Evolutionary conservation across 495 filamentous ascomycete species (phyloP).

Genomic region (Penicillium bialowiezense): DNA sequence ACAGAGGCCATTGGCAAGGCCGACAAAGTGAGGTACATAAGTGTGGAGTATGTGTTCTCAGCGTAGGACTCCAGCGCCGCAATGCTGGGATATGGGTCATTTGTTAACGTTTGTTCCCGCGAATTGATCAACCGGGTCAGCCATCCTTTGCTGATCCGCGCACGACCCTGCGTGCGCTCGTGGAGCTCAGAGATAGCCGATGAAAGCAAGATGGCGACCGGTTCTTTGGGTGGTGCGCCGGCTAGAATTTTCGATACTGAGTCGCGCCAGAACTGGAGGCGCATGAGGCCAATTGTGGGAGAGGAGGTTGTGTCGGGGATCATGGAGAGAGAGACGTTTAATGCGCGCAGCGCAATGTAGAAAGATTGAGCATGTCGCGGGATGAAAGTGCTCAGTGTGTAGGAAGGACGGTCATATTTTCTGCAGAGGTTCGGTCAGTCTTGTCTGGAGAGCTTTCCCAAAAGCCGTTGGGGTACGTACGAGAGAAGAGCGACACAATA

Average conservation of each 20-base stretch:
- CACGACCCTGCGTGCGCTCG: slow-evolving; percentile 49
- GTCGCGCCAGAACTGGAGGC: slow-evolving; percentile 94
- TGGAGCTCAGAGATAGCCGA: slow-evolving; percentile 63
- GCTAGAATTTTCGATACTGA: slow-evolving; percentile 69
- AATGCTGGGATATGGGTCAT: slow-evolving; percentile 73
- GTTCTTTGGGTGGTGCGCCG: slow-evolving; percentile 79
- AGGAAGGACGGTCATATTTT: slow-evolving; percentile 82
- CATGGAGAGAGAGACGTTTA: slow-evolving; percentile 87
- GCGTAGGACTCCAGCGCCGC: slow-evolving; percentile 79
- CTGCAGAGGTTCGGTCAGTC: no score
- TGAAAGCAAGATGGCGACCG: slow-evolving; percentile 80
- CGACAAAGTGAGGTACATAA: slow-evolving; percentile 87
- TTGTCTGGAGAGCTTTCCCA: neutral
- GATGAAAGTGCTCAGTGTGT: slow-evolving; percentile 80
- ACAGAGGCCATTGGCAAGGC: slow-evolving; percentile 71
- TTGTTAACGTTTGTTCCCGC: slow-evolving; percentile 78
- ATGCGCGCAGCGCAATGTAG: slow-evolving; percentile 85
- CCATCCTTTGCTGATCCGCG: slow-evolving; percentile 74
- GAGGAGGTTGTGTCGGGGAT: slow-evolving; percentile 85
- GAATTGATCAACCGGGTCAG: slow-evolving; percentile 72
- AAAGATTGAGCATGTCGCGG: slow-evolving; percentile 67
- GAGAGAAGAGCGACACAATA: slow-evolving; percentile 58
- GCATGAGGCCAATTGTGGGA: slow-evolving; percentile 75
- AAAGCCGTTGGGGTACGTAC: slow-evolving; percentile 31
- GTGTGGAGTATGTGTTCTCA: slow-evolving; percentile 88